phyloP scores from a whole-genome alignment of 2,329 filamentous ascomycete species.

The Ustulina deusta region DNA sequence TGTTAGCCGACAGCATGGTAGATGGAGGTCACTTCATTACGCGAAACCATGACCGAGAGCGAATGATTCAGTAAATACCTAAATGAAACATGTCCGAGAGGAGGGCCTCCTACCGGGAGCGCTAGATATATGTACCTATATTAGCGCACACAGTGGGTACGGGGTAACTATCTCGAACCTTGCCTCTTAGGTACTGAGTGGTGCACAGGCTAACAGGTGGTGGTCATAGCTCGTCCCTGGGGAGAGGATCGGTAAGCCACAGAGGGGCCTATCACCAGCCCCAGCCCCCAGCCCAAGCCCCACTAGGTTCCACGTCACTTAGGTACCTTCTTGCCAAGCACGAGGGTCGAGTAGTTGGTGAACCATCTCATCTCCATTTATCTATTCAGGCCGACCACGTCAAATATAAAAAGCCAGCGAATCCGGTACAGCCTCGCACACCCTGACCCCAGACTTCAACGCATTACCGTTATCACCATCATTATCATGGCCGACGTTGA shows the following conservation, averaged over 20 bases:
- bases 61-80: not conserved
- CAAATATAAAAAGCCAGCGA: constrained; percentile 1
- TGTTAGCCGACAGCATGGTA: constrained; percentile 42
- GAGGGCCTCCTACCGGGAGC: too few relatives aligned
- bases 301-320: not conserved
- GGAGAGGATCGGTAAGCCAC: not conserved
- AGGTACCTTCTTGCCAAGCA: constrained; percentile 8
- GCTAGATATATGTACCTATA: not conserved
- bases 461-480: not conserved
- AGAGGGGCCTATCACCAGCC: not conserved
- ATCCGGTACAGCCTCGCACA: constrained; percentile 8
- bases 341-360: too few relatives aligned
- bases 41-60: constrained; percentile 3
- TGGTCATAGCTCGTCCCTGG: constrained; percentile 1
- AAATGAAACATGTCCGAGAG: too few relatives aligned
- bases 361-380: too few relatives aligned
- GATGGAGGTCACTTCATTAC: not conserved
- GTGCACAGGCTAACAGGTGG: not conserved
- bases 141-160: not conserved
- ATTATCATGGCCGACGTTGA: constrained; percentile 83
- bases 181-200: not conserved
- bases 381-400: constrained; percentile 11
- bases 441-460: not conserved
- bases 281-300: not conserved
- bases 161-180: not conserved